A percentile compares a stretch with the other conserved stretches of the same genome.
Conservation (phyloP, 2,329 filamentous ascomycete genomes). For the Pseudopyrenochaeta lycopersici region DNA sequence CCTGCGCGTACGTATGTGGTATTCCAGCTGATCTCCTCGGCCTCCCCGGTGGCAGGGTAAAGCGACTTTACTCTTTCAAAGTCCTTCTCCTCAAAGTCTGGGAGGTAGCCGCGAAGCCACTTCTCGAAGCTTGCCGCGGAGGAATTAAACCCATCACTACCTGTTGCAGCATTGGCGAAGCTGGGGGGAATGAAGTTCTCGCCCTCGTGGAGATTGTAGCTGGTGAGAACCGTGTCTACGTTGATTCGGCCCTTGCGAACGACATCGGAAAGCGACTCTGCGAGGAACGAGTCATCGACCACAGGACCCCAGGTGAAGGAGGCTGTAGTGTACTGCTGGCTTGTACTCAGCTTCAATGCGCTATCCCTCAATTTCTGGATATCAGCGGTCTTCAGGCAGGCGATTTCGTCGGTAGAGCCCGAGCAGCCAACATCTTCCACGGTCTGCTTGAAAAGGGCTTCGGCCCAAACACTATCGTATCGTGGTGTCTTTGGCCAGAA, state of each 20-base stretch:
- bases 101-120: conserved; percentile 66
- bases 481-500: conserved; percentile 69
- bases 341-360: conserved; percentile 58
- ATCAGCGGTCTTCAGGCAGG: conserved; percentile 64
- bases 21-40: conserved; percentile 62
- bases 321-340: conserved; percentile 63
- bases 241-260: conserved; percentile 53
- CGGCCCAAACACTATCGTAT: conserved; percentile 61
- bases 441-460: conserved; percentile 60
- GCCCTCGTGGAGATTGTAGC: conserved; percentile 71
- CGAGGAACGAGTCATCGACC: conserved; percentile 65
- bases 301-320: conserved; percentile 70
- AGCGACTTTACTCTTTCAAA: conserved; percentile 52
- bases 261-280: conserved; percentile 56
- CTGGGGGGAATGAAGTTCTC: conserved; percentile 68
- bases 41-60: conserved; percentile 60
- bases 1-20: conserved; percentile 63
- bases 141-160: conserved; percentile 59
- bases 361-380: conserved; percentile 64
- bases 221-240: conserved; percentile 59
- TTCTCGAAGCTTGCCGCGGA: conserved; percentile 59
- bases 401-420: conserved; percentile 52
- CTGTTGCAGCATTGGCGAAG: conserved; percentile 48
- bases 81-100: conserved; percentile 54
- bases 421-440: conserved; percentile 59